These are phyloP conservation scores for Eutrema yunnanense DNA, from an alignment of 345 rosid species.

Conservation along the genomic window DNA sequence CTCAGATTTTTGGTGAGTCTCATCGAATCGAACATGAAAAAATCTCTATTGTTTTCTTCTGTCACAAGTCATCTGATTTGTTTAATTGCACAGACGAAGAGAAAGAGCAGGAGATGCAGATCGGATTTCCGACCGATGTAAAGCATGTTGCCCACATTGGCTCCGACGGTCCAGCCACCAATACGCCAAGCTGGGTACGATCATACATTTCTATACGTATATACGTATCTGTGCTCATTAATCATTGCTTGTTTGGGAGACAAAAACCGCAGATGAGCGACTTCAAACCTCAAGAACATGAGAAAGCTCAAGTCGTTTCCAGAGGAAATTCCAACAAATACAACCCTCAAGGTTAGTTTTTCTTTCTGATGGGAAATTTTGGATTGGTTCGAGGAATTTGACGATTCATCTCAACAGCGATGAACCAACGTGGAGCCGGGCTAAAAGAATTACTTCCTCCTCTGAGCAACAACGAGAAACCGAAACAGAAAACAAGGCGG, in stretches of 20 bases:
- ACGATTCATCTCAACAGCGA: slow-evolving; percentile 3
- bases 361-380: neutral
- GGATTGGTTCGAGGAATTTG: neutral
- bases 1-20: slow-evolving; percentile 65
- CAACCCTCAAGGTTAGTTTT: slow-evolving; percentile 21
- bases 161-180: slow-evolving; percentile 59
- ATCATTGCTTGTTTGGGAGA: neutral
- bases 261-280: slow-evolving; percentile 23
- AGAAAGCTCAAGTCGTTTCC: slow-evolving; percentile 24
- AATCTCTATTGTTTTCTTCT: neutral
- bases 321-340: slow-evolving; percentile 30
- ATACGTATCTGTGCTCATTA: neutral
- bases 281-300: slow-evolving; percentile 29
- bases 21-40: neutral
- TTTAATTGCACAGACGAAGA: slow-evolving; percentile 46
- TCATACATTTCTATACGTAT: neutral
- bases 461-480: slow-evolving; percentile 16
- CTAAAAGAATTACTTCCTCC: slow-evolving; percentile 26
- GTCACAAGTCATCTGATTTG: neutral
- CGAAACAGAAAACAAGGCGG: slow-evolving; percentile 21
- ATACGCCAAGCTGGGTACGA: slow-evolving; percentile 58
- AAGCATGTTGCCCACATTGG: slow-evolving; percentile 98
- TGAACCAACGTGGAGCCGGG: slow-evolving; percentile 15
- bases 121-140: slow-evolving; percentile 88
- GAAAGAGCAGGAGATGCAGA: slow-evolving; percentile 77